Percentiles rank a stretch among this genome's conserved stretches.
Evolutionary conservation across 495 filamentous ascomycete genomes (phyloP).

Genomic region (Aspergillus coremiiformis): DNA sequence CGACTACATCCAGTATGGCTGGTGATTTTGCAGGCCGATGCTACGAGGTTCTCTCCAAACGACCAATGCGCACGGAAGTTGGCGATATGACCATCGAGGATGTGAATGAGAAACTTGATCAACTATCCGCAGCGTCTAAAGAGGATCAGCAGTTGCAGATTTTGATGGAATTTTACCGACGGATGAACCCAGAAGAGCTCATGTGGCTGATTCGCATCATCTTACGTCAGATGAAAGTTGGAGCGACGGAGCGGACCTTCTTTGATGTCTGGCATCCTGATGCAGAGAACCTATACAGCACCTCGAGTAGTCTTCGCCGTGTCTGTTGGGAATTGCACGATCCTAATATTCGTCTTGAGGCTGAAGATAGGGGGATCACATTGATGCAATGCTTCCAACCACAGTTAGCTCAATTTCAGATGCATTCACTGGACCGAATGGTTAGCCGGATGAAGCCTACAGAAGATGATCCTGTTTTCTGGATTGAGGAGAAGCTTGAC

Average conservation of each 20-base stretch:
- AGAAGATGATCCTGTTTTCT: slow-evolving; percentile 69
- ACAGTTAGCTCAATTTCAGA: slow-evolving; percentile 92
- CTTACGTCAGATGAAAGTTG: slow-evolving; percentile 95
- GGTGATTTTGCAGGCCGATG: slow-evolving; percentile 91
- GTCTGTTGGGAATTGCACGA: slow-evolving; percentile 95
- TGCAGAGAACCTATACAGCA: slow-evolving; percentile 80
- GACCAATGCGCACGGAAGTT: slow-evolving; percentile 63
- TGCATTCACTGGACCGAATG: slow-evolving; percentile 78
- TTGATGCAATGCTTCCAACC: slow-evolving; percentile 98
- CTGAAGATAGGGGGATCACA: slow-evolving; percentile 63
- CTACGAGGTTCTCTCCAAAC: slow-evolving; percentile 76
- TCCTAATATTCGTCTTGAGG: slow-evolving; percentile 63
- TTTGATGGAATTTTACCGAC: slow-evolving; percentile 72
- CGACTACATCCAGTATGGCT: slow-evolving; percentile 53
- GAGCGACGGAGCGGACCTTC: slow-evolving; percentile 88
- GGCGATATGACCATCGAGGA: slow-evolving; percentile 79
- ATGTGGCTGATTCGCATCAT: slow-evolving; percentile 95
- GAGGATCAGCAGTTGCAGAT: slow-evolving; percentile 79
- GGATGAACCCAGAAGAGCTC: slow-evolving; percentile 89
- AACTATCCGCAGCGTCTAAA: slow-evolving; percentile 63
- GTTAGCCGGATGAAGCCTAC: slow-evolving; percentile 62
- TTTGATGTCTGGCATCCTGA: slow-evolving; percentile 92
- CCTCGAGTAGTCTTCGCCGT: slow-evolving; percentile 79
- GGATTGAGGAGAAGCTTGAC: slow-evolving; percentile 97
- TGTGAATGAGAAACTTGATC: slow-evolving; percentile 81